Evolutionary conservation across 208 protist genomes (phyloP), one percentile per base, ranked within the genome.

Genomic region (Paratrypanosoma confusum): DNA sequence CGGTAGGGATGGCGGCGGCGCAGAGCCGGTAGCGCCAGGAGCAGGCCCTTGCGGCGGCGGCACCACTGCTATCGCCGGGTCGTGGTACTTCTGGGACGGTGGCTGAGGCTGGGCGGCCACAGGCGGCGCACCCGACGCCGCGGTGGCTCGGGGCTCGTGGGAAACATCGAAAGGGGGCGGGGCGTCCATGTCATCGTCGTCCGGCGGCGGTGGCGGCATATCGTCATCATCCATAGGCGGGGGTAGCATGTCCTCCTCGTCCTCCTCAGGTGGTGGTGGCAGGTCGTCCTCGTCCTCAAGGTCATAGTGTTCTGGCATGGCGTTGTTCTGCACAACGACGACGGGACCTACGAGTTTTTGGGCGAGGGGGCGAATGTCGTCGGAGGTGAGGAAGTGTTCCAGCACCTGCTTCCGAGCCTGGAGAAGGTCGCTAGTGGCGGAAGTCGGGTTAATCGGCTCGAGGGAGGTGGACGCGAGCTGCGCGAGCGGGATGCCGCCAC

Each of bases 301-400:
- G 24, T 6, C 17, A 40, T 40, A n/a, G 7, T 40, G 36, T 8
- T 6, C 14, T 8, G 14, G 1, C 22, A 23, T n/a, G 11, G 5
- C 8, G 31, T 24, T 18, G 5, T 42, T 10, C 7, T 39, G 17
- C 6, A 23, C 16, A 2, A 1, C 7, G 1, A 6, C 5, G 13
- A 13, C 2, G 2, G 39, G 36, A 36, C n/a, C 39, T 3, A 62
- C 8, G 6, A 61, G 10, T 34, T 49, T 37, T 20, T 40, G 27
- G 16, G 49, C 38, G 16, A 37, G 16, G 17, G 32, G 31, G 6
- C 37, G 44, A 7, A 62, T 39, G 27, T 62, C 47, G 5, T 40
- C 35, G 14, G 55, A 35, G 2, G 32, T 47, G 14, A 62, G 11
- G 43, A 62, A 62, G 29, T 40, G 43, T 26, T 62, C 47, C 11